phyloP scores from a whole-genome alignment of 2,329 filamentous ascomycete species.

The Penicillium sp. region DNA sequence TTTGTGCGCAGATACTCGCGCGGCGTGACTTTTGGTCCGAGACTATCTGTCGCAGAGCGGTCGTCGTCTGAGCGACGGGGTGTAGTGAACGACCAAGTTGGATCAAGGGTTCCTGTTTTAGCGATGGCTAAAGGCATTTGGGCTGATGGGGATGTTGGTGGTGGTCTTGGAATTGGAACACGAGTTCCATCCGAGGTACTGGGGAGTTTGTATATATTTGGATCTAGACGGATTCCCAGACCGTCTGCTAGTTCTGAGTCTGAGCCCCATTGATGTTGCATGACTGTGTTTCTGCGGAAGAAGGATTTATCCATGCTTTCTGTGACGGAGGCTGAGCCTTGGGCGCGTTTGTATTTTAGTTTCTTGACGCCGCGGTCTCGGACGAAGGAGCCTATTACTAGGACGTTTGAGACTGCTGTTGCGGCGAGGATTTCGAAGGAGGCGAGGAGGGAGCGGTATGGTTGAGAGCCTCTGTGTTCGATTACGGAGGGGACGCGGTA shows the following conservation, averaged over 20 bases:
- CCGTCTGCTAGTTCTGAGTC: constrained; percentile 86
- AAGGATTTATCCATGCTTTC: constrained; percentile 47
- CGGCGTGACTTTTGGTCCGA: constrained; percentile 36
- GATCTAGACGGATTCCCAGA: constrained; percentile 67
- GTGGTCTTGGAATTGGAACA: neutral
- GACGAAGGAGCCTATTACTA: constrained; percentile 90
- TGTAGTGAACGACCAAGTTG: constrained; percentile 35
- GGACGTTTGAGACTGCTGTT: constrained; percentile 78
- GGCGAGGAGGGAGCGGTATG: constrained; percentile 83
- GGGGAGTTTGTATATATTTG: constrained; percentile 49
- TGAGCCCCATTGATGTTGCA: constrained; percentile 75
- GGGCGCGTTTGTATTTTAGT: constrained; percentile 65
- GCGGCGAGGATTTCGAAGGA: constrained; percentile 89
- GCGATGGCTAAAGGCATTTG: constrained; percentile 21
- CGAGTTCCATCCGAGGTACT: constrained; percentile 25
- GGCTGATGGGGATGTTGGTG: constrained; percentile 38
- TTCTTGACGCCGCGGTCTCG: constrained; percentile 90
- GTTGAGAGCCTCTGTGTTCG: constrained; percentile 68
- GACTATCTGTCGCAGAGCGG: constrained; percentile 30
- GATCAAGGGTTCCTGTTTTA: constrained; percentile 32
- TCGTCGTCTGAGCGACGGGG: constrained; percentile 31
- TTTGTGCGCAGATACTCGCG: constrained; percentile 37
- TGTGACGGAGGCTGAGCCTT: constrained; percentile 47
- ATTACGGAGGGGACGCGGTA: constrained; percentile 82
- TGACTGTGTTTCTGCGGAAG: constrained; percentile 55